A percentile compares a stretch with the other conserved stretches of the same genome.
These are phyloP conservation scores for Apium graveolens DNA, from an alignment of 129 eudicot species.

Conservation along the genomic window DNA sequence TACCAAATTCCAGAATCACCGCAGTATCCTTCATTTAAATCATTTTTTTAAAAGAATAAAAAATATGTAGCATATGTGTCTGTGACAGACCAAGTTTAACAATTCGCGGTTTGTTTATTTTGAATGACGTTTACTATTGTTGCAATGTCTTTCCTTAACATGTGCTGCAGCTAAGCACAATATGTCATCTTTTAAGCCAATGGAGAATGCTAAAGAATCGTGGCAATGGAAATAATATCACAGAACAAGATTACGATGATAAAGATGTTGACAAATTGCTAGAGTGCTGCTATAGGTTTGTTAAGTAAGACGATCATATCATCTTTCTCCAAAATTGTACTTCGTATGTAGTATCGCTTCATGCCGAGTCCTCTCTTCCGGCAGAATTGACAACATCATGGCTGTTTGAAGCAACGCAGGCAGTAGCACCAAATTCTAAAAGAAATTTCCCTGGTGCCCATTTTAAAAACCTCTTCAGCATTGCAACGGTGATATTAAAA, in stretches of 20 bases:
- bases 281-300: constrained; percentile 44
- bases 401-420: not conserved
- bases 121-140: not conserved
- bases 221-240: constrained; percentile 9
- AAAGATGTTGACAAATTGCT: constrained; percentile 59
- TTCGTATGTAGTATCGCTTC: not conserved
- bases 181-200: constrained; percentile 33
- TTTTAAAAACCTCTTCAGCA: not conserved
- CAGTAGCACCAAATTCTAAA: not conserved
- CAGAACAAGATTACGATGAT: constrained; percentile 29
- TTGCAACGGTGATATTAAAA: not conserved
- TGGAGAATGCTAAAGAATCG: constrained; percentile 42
- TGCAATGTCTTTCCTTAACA: constrained; percentile 34
- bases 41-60: not conserved
- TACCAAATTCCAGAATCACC: constrained; percentile 27
- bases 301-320: constrained; percentile 23
- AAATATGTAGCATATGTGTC: not conserved
- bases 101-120: not conserved
- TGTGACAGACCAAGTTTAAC: not conserved
- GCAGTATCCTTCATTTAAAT: constrained; percentile 99
- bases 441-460: not conserved
- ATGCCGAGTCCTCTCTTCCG: not conserved
- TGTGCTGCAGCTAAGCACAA: constrained; percentile 43
- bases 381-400: not conserved
- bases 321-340: not conserved